Evolutionary conservation across 441 rosid species (phyloP).

Genomic region (Biscutella auriculata): DNA sequence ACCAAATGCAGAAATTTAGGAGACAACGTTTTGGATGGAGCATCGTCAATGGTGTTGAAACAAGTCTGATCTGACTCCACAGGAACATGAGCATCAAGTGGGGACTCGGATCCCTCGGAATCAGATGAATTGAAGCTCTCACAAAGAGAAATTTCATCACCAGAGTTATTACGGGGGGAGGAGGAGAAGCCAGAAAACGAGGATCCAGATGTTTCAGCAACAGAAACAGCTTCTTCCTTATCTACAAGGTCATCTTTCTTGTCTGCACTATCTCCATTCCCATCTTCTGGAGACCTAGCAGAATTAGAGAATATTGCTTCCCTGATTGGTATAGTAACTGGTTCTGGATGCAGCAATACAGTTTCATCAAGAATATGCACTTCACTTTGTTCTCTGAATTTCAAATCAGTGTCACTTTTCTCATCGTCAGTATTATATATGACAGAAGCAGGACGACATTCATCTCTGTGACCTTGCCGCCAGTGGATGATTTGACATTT

Average conservation of each 20-base stretch:
- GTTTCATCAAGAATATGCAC: slow-evolving; percentile 20
- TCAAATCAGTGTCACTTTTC: slow-evolving; percentile 23
- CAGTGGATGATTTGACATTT: slow-evolving; percentile 89
- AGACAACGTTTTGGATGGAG: slow-evolving; percentile 34
- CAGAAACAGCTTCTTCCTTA: slow-evolving; percentile 32
- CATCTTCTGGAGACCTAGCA: slow-evolving; percentile 24
- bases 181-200: slow-evolving; percentile 69
- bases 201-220: slow-evolving; percentile 44
- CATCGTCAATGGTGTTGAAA: slow-evolving; percentile 27
- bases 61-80: slow-evolving; percentile 24
- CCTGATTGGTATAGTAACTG: slow-evolving; percentile 20
- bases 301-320: slow-evolving; percentile 25
- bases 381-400: slow-evolving; percentile 19
- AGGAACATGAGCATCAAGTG: slow-evolving; percentile 24
- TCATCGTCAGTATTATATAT: slow-evolving; percentile 24
- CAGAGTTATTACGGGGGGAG: slow-evolving; percentile 37
- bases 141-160: slow-evolving; percentile 58
- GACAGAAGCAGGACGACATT: slow-evolving; percentile 44
- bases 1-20: slow-evolving; percentile 74
- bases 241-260: slow-evolving; percentile 34
- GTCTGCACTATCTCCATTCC: slow-evolving; percentile 20
- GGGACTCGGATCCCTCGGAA: slow-evolving; percentile 36
- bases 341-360: slow-evolving; percentile 18
- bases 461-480: slow-evolving; percentile 95
- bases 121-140: slow-evolving; percentile 60